Conservation (phyloP, 306 rosid species). For the Carpinus fangiana region DNA sequence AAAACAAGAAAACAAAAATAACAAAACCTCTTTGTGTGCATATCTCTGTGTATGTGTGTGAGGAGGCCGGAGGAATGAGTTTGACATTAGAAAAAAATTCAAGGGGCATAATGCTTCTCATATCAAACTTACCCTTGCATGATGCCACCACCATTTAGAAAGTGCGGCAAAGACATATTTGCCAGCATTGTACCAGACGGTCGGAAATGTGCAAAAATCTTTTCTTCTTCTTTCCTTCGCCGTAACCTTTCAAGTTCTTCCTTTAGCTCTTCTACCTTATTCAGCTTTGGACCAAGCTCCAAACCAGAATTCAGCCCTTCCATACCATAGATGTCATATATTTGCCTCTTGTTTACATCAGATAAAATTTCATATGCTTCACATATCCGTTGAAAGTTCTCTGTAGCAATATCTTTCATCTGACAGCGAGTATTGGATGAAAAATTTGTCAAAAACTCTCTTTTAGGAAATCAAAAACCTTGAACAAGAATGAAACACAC, state of each 20-base stretch:
- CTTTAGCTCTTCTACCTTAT: slow-evolving; percentile 75
- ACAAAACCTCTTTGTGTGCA: neutral
- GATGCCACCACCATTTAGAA: slow-evolving; percentile 58
- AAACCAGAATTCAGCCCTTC: slow-evolving; percentile 86
- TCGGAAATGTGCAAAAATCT: slow-evolving; percentile 55
- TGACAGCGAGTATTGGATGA: slow-evolving; percentile 24
- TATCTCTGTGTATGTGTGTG: no score
- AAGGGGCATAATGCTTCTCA: neutral
- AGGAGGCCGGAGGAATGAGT: neutral
- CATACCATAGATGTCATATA: slow-evolving; percentile 96
- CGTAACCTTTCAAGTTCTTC: slow-evolving; percentile 74
- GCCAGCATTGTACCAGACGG: slow-evolving; percentile 81
- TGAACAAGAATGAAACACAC: slow-evolving; percentile 2
- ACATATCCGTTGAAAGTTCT: slow-evolving; percentile 84
- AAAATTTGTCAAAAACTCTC: slow-evolving; percentile 2
- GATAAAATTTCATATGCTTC: slow-evolving; percentile 89
- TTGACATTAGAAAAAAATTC: neutral
- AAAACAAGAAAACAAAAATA: no score
- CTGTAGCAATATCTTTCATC: slow-evolving; percentile 92
- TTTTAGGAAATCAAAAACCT: slow-evolving; percentile 5
- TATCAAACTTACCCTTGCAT: slow-evolving; percentile 69
- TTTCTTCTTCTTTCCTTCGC: slow-evolving; percentile 64
- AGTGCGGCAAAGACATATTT: slow-evolving; percentile 76
- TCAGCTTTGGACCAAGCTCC: slow-evolving; percentile 80
- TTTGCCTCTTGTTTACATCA: slow-evolving; percentile 73